Conservation (phyloP, 2,329 filamentous ascomycete species). For the Pestalotiopsis sp. region DNA sequence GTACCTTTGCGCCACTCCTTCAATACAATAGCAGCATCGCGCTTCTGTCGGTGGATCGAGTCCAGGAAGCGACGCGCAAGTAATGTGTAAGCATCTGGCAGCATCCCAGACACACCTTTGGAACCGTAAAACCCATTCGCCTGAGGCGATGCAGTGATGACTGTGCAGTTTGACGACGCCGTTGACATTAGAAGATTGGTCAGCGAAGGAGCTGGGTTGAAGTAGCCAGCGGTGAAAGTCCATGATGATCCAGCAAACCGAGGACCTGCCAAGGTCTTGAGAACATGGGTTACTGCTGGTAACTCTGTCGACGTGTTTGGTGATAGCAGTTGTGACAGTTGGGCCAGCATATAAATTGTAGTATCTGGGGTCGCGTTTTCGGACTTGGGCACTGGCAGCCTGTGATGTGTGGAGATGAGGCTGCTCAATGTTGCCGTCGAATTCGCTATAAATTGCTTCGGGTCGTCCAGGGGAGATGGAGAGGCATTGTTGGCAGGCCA, state of each 20-base stretch:
- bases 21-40: constrained; percentile 64
- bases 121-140: constrained; percentile 96
- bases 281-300: constrained; percentile 74
- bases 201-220: constrained; percentile 89
- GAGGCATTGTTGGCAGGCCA: constrained; percentile 79
- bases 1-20: constrained; percentile 88
- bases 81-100: constrained; percentile 90
- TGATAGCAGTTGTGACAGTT: constrained; percentile 82
- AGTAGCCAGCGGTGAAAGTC: constrained; percentile 98
- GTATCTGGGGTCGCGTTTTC: constrained; percentile 54
- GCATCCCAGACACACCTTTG: constrained; percentile 82
- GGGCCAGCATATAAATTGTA: constrained; percentile 81
- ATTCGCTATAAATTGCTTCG: constrained; percentile 67
- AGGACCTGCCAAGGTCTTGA: constrained; percentile 66
- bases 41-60: constrained; percentile 46
- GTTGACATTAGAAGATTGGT: constrained; percentile 79
- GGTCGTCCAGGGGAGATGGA: constrained; percentile 72
- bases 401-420: constrained; percentile 60
- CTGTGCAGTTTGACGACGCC: constrained; percentile 69
- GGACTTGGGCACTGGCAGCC: constrained; percentile 24
- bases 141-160: constrained; percentile 89
- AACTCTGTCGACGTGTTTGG: constrained; percentile 87
- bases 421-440: constrained; percentile 68
- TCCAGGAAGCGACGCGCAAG: constrained; percentile 81
- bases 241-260: constrained; percentile 72